These are phyloP conservation scores for Triticum urartu DNA, from an alignment of 176 grass and related monocot species.

Conservation along the genomic window DNA sequence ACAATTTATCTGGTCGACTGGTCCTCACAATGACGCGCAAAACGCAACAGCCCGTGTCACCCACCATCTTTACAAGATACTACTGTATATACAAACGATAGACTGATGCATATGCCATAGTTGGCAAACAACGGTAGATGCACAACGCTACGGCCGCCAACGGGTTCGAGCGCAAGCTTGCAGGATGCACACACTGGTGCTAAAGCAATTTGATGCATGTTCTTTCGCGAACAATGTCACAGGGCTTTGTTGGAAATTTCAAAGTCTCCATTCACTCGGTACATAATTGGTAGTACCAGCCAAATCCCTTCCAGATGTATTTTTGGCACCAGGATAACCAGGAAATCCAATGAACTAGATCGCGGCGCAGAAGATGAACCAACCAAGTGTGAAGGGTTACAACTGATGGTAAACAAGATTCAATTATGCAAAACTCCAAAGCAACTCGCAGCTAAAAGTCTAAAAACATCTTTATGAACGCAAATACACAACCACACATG, in stretches of 20 bases:
- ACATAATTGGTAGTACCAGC: neutral
- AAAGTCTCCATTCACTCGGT: neutral
- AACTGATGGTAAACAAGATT: neutral
- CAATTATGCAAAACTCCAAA: neutral
- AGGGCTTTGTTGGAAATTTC: neutral
- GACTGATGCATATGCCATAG: neutral
- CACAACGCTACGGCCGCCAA: neutral
- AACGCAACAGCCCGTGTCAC: neutral
- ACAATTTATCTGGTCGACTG: neutral
- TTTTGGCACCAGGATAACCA: conserved; percentile 8
- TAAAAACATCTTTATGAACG: conserved; percentile 5
- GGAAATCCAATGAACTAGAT: neutral
- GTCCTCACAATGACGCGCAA: conserved; percentile 6
- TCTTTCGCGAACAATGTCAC: too few relatives aligned
- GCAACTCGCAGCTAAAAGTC: neutral
- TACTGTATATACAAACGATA: neutral
- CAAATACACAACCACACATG: conserved; percentile 20
- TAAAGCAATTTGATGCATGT: neutral
- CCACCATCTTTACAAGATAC: neutral
- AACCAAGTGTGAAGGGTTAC: neutral
- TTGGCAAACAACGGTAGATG: neutral
- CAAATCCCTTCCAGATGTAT: neutral
- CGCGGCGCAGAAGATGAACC: neutral
- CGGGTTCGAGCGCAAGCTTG: too few relatives aligned
- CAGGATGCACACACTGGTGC: too few relatives aligned